These are phyloP conservation scores for Pythium chondricola DNA, from an alignment of 352 stramenopile species.

Conservation along the genomic window DNA sequence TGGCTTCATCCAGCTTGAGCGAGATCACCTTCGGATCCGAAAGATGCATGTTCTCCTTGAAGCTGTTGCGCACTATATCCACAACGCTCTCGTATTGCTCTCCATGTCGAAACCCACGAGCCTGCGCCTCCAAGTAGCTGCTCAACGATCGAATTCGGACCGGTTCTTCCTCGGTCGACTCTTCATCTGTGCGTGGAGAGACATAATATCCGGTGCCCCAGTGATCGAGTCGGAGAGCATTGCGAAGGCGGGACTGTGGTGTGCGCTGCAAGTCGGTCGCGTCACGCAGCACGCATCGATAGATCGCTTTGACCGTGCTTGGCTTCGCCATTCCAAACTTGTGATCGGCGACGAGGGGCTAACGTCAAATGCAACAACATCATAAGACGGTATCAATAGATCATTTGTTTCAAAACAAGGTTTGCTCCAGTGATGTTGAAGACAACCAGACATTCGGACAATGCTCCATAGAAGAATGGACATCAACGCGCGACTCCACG, in stretches of 20 bases:
- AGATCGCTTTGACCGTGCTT: slow-evolving; percentile 45
- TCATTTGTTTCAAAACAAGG: not conserved
- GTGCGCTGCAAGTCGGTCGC: slow-evolving; percentile 40
- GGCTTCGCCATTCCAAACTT: slow-evolving; percentile 26
- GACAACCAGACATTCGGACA: no score
- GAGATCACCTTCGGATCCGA: slow-evolving; percentile 35
- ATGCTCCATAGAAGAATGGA: not conserved
- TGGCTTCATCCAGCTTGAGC: slow-evolving; percentile 60
- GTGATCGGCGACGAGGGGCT: not conserved
- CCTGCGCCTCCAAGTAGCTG: slow-evolving; percentile 33
- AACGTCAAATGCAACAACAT: not conserved
- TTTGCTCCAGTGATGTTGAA: no score
- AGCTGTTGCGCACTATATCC: slow-evolving; percentile 33
- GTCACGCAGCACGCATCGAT: slow-evolving; percentile 64
- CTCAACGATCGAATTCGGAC: slow-evolving; percentile 34
- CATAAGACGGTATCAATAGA: not conserved
- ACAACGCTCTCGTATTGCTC: slow-evolving; percentile 24
- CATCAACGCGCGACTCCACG: not conserved
- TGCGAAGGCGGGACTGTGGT: slow-evolving; percentile 57
- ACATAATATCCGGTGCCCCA: slow-evolving; percentile 57
- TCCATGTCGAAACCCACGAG: slow-evolving; percentile 31
- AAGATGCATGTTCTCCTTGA: slow-evolving; percentile 35
- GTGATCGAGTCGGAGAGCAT: slow-evolving; percentile 44
- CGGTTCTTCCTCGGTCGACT: not conserved
- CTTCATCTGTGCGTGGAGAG: slow-evolving; percentile 6